Evolutionary conservation across 768 basidiomycete species (phyloP), one percentile per base, ranked within the genome.

Genomic region (Xanthoconium purpureum): DNA sequence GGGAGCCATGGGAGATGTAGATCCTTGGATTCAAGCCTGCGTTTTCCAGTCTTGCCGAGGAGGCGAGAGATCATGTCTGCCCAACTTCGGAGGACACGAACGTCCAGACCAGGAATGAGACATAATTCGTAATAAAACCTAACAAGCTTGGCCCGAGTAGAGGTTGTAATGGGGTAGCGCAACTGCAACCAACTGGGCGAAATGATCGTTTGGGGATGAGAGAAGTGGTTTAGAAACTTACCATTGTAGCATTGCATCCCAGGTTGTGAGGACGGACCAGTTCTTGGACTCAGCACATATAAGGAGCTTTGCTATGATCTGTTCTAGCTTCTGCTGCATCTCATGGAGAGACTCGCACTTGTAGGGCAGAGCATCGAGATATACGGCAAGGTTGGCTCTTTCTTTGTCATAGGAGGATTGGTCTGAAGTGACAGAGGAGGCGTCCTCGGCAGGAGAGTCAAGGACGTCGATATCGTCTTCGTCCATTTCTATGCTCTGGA

Each of bases 231-330:
- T 6, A 35, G 48, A 46, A 28, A 65, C 78, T 59, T 66, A 85
- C 90, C 88, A 90, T 74, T 91, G 88, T 33, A 93, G 74, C 73
- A 85, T 78, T 17, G 84, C 85, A 70, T 91, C 89, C 89, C 90
- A 93, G 8, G 83, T 84, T 29, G 84, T 82, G 42, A 91, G 76
- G 18, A 83, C 75, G 35, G 81, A 74, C 90, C 90, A 93, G 61
- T 88, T 87, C 75, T 83, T 84, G 47, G 85, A 76, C 67, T 84
- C 83, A n/a, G 84, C 86, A 59, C 87, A 88, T 24, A 90, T 74
- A 57, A 77, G 73, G 45, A 93, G 82, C 72, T 81, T 88, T 43
- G 80, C 77, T 11, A 91, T 77, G 60, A 93, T 89, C 47, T 77
- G 66, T 63, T 89, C 86, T 9, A 92, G 79, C 60, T 82, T 81